Base-by-base conservation (phyloP, 1,139 yeast species). In the Nakaseomyces kungkrabaensis region DNA sequence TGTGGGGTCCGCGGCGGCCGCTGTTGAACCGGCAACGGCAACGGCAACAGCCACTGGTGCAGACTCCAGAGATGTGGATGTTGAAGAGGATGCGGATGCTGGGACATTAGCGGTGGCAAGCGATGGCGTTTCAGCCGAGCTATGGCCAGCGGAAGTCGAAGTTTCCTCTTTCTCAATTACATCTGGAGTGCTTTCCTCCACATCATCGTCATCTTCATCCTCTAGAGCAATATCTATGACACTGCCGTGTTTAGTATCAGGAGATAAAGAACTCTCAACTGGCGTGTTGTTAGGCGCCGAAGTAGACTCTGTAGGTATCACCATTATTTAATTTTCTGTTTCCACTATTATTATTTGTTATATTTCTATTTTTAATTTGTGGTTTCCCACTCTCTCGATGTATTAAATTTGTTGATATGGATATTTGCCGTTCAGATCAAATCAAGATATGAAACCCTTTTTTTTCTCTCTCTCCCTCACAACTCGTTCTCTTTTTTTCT, bases 231-330 rank as follows among this genome's bases (percentile, higher is more conserved):
- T 41, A 22, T 41, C 44, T 3, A 41, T 41, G 13, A 41, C 44
- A 22, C 44, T 41, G 3, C 44, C 34, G 44, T 29, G 33, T 11
- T 41, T 41, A 5, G 25, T 8, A 13, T 27, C 46, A 22, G 41
- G 47, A n/a, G 38, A 29, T 17, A 29, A 22, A 6, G 44, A 41
- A 29, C 34, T 27, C 11, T 41, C 44, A 11, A 54, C 61, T 2
- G 65, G 65, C 17, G 65, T 60, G 50, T 61, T 61, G 45, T 61
- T 59, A 31, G 65, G 65, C 31, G 54, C 62, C 31, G 56, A 52
- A 2, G 63, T 59, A 4, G 58, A 57, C 45, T 55, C 54, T 11
- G 44, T 41, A 13, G 44, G 44, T n/a, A 41, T 29, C 25, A 27
- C 42, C 29, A 38, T 38, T 24, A 10, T 24, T 24, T 26, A 10